Base-by-base conservation (phyloP, 192 early-diverging fungal genomes). In the Backusella psychrophila region DNA sequence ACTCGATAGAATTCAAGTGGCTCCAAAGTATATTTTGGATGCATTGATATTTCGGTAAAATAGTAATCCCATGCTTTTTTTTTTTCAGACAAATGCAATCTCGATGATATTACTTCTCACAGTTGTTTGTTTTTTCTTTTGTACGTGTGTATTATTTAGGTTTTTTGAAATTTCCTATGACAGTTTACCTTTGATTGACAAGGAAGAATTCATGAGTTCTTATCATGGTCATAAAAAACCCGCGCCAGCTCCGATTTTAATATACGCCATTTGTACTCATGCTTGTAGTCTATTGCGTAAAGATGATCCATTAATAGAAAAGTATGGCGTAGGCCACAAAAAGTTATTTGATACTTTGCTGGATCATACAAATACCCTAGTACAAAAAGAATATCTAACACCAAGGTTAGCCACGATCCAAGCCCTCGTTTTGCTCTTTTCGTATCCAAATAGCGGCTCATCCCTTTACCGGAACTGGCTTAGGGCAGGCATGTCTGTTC, bases 351-450 rank as follows among this genome's bases (percentile, higher is more conserved):
- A 53, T 39, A 68, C 38, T 1, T 35, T 76, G 8, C 36, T 80
- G 70, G 75, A 69, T 1, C 75, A 74, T 19, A 70, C 79, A 12
- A 73, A 21, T 17, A 38, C n/a, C 3, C 42, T 66, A 38, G 77
- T 92, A n/a, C 88, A 89, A 56, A 83, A 86, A 44, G 87, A 93
- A 63, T 90, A 90, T 70, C 87, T 88, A 21, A 68, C 80, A 1
- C 78, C 89, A 26, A 73, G 81, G 3, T 77, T 88, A 74, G 87
- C 87, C 11, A 88, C 86, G 0, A 84, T 91, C 36, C 90, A 91
- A 46, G 85, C 91, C 0, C 78, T 94, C 63, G 66, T 93, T 67
- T 78, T 94, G 23, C 82, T 93, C 80, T 82, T 87, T 23, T 82
- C 84, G 15, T 89, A 93, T n/a, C 79, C 79, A 35, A 73, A 49